A percentile compares a stretch with the other conserved stretches of the same genome.
These are phyloP conservation scores for Schizothecium vesticola DNA, from an alignment of 495 filamentous ascomycete genomes.

Conservation along the genomic window DNA sequence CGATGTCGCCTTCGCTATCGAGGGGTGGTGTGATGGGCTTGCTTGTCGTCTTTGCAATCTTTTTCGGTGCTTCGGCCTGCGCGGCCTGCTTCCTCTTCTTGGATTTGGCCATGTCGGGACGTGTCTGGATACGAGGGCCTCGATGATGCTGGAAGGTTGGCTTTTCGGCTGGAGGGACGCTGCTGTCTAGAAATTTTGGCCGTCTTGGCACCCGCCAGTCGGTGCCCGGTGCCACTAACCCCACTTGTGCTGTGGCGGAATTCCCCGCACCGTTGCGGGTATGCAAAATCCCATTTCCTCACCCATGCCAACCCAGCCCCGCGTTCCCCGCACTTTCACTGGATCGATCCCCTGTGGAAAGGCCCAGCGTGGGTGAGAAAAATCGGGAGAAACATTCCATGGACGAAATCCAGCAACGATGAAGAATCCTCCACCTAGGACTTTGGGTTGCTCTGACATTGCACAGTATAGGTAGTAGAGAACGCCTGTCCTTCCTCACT, in stretches of 20 bases:
- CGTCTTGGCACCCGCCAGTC: background rate
- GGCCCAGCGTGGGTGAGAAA: no score
- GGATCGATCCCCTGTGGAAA: no score
- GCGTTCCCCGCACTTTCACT: background rate
- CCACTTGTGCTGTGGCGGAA: background rate
- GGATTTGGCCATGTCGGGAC: conserved; percentile 20
- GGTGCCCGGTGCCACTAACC: background rate
- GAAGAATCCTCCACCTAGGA: no score
- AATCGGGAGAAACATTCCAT: no score
- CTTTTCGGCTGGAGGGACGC: background rate
- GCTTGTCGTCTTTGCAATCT: conserved; percentile 20
- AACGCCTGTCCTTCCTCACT: no score
- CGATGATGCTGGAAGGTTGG: background rate
- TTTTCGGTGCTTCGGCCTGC: conserved; percentile 22
- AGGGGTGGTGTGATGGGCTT: conserved; percentile 29
- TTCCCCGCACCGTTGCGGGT: background rate
- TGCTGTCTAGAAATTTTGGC: background rate
- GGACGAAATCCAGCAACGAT: no score
- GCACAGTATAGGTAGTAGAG: no score
- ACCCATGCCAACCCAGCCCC: background rate
- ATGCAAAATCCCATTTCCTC: background rate
- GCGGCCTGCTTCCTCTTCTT: conserved; percentile 26
- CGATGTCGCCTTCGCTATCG: conserved; percentile 17
- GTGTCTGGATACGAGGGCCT: background rate
- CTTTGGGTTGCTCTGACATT: no score